Evolutionary conservation across 176 grass and related monocot genomes (phyloP).

Genomic region (Melocanna baccifera): DNA sequence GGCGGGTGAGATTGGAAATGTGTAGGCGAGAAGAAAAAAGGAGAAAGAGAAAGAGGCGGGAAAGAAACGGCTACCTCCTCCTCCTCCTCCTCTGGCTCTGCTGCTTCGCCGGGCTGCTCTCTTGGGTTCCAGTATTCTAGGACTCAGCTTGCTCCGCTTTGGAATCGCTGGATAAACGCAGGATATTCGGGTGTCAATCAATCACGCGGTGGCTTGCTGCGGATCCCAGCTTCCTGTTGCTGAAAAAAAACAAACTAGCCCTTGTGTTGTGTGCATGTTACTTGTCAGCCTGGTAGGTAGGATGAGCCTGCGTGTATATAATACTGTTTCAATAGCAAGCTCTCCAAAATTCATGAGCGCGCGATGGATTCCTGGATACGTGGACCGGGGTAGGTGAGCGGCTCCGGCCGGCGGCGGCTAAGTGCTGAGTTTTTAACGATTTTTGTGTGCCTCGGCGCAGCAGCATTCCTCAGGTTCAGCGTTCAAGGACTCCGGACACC

Average conservation of each 20-base stretch:
- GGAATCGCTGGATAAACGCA: slow-evolving; percentile 10
- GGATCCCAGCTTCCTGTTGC: not conserved
- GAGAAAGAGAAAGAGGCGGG: not conserved
- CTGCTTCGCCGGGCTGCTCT: not conserved
- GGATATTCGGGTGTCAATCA: slow-evolving; percentile 3
- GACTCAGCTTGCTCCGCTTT: not conserved
- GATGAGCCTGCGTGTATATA: not conserved
- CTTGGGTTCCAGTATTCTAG: not conserved
- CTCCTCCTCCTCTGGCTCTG: not conserved
- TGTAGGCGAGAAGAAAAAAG: too few relatives aligned
- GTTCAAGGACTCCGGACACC: not conserved
- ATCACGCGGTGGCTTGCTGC: not conserved
- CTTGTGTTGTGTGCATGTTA: not conserved
- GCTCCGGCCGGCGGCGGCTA: not conserved
- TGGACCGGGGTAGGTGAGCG: not conserved
- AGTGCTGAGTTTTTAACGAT: not conserved
- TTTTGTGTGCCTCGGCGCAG: not conserved
- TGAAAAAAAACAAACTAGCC: not conserved
- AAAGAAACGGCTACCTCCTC: slow-evolving; percentile 28
- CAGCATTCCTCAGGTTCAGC: not conserved
- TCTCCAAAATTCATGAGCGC: not conserved
- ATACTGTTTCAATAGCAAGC: not conserved
- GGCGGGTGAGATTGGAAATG: not conserved
- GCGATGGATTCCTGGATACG: not conserved
- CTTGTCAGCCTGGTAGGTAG: not conserved